phyloP scores from a whole-genome alignment of 2,329 filamentous ascomycete genomes.

The Periconia sp. region DNA sequence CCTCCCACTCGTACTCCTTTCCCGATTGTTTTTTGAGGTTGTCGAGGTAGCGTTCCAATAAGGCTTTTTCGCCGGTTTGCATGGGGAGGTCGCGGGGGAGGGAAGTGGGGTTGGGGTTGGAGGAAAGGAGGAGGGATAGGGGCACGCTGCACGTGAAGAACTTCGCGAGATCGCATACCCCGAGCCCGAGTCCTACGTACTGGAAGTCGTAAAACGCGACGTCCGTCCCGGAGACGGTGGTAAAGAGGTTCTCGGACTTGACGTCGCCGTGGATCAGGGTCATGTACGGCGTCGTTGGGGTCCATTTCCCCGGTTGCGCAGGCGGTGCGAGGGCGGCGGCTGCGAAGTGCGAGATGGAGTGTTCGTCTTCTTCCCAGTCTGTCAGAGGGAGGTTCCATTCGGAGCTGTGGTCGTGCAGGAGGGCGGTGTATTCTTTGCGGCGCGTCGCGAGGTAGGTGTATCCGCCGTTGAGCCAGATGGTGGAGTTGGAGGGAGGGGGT shows the following conservation, averaged over 20 bases:
- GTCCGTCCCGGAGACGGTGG: slow-evolving; percentile 49
- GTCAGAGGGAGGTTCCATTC: slow-evolving; percentile 61
- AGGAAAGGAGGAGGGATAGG: slow-evolving; percentile 50
- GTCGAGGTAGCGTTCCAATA: slow-evolving; percentile 56
- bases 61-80: slow-evolving; percentile 51
- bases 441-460: slow-evolving; percentile 70
- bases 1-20: slow-evolving; percentile 55
- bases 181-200: slow-evolving; percentile 65
- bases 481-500: slow-evolving; percentile 15
- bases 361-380: slow-evolving; percentile 17
- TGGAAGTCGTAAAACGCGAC: slow-evolving; percentile 72
- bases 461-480: slow-evolving; percentile 65
- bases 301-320: slow-evolving; percentile 20
- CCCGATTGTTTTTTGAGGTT: slow-evolving; percentile 36
- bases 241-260: slow-evolving; percentile 70
- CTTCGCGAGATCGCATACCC: slow-evolving; percentile 68
- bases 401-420: slow-evolving; percentile 50
- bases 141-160: slow-evolving; percentile 68
- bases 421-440: slow-evolving; percentile 55
- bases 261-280: slow-evolving; percentile 69
- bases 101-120: slow-evolving; percentile 28
- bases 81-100: slow-evolving; percentile 50
- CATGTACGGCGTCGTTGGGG: slow-evolving; percentile 46
- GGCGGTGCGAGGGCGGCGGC: slow-evolving; percentile 54
- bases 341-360: slow-evolving; percentile 55